Evolutionary conservation across 2,329 filamentous ascomycete species (phyloP).

Genomic region (Talaromyces sp.): DNA sequence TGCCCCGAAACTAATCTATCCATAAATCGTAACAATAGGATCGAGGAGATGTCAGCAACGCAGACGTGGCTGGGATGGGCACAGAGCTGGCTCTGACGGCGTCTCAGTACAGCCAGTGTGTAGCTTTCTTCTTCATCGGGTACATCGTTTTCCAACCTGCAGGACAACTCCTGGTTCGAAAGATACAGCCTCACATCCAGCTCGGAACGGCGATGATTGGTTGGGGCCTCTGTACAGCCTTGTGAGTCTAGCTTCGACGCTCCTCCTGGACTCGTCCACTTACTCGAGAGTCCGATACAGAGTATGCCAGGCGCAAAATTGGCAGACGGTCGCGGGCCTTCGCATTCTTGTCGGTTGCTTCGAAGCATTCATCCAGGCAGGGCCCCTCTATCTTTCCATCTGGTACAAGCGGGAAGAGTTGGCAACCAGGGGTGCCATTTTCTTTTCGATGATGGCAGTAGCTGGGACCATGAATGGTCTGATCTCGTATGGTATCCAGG

Average conservation of each 20-base stretch:
- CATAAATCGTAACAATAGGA: neutral
- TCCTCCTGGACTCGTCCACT: no score
- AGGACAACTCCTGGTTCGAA: neutral
- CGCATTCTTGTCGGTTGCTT: no score
- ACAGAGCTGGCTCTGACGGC: neutral
- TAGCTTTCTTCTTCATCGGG: slow-evolving; percentile 4
- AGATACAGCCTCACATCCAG: neutral
- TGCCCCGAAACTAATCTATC: no score
- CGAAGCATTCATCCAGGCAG: slow-evolving; percentile 30
- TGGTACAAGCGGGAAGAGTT: slow-evolving; percentile 8
- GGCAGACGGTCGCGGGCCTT: no score
- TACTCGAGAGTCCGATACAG: no score
- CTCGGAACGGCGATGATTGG: neutral
- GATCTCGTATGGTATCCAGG: slow-evolving; percentile 14
- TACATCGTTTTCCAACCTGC: slow-evolving; percentile 1
- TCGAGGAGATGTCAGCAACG: slow-evolving; percentile 2
- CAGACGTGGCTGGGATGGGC: slow-evolving; percentile 1
- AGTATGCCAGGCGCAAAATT: no score
- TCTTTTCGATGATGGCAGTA: slow-evolving; percentile 13
- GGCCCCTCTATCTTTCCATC: slow-evolving; percentile 16
- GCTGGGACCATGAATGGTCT: slow-evolving; percentile 16
- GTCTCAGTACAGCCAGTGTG: neutral
- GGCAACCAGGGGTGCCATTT: slow-evolving; percentile 15
- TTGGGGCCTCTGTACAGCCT: neutral
- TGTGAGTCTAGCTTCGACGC: neutral